Evolutionary conservation across 2,329 filamentous ascomycete species (phyloP), one percentile per base, ranked within the genome.

Genomic region (Diaporthe eres): DNA sequence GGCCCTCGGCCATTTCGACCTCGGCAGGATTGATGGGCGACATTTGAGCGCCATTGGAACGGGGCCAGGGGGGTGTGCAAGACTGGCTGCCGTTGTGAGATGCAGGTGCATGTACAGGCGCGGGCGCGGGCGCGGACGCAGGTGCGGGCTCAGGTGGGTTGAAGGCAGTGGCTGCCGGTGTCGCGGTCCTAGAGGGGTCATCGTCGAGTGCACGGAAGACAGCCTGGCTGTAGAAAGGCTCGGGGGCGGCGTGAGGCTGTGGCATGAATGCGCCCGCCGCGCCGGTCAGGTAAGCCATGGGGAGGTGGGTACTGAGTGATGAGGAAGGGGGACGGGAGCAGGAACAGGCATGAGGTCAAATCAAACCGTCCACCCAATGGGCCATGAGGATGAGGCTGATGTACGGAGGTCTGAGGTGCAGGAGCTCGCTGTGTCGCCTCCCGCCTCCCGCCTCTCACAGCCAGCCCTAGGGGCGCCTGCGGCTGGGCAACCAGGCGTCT

Each of bases 141-240:
- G 42, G 12, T 4, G 39, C 13, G 10, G 61, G 25, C 25, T 12
- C 44, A n/a, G 39, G 37, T 42, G 53, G 49, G 28, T 60, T 34
- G 53, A 47, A 37, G 74, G 47, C 74, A 63, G 55, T 28, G 31
- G 49, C 25, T 34, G 74, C 28, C n/a, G 65, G 49, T 47, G 49
- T 70, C 49, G 63, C 47, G 71, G 25, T 65, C 49, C 55, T 71
- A 19, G 70, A 76, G 19, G 73, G 63, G 34, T 57, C 63, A 63
- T 74, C 68, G 55, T 75, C 75, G 57, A 58, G 73, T 25, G 75
- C 53, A 19, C 51, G 70, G 31, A 77, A 74, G 75, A 77, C 74
- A 53, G 75, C 73, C 55, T 75, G 61, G 37, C 60, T 63, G 73
- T 71, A 77, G 53, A 63, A 55, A 13, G 42, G 31, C 15, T 68